Evolutionary conservation across 2,329 filamentous ascomycete genomes (phyloP).

Genomic region (Huntiella moniliformis): DNA sequence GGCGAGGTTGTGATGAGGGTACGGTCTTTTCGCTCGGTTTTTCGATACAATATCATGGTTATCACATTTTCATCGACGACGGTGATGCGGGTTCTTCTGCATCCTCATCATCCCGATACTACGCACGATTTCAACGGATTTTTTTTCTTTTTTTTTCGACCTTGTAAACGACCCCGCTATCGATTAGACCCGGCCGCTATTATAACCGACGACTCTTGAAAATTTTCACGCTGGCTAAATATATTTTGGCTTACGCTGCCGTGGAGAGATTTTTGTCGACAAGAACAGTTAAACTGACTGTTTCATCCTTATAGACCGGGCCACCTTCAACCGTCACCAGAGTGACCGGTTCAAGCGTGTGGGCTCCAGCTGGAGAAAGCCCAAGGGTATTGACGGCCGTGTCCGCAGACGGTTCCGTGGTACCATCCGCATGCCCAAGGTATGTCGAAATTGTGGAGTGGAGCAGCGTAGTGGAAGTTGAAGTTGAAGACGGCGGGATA

Average conservation of each 20-base stretch:
- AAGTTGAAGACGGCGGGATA: neutral
- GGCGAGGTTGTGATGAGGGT: too few relatives aligned
- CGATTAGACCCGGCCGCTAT: too few relatives aligned
- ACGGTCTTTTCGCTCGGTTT: too few relatives aligned
- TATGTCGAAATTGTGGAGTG: conserved; percentile 33
- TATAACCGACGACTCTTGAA: too few relatives aligned
- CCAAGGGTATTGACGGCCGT: conserved; percentile 99
- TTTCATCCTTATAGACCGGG: conserved; percentile 47
- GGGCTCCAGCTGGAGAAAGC: conserved; percentile 87
- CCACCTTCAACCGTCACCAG: conserved; percentile 95
- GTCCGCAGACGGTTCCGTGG: conserved; percentile 96
- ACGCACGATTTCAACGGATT: neutral
- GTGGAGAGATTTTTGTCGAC: too few relatives aligned
- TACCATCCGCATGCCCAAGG: conserved; percentile 91
- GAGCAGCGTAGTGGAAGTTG: neutral
- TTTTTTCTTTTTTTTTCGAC: too few relatives aligned
- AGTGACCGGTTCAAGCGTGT: conserved; percentile 92
- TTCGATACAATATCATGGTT: too few relatives aligned
- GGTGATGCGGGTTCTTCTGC: too few relatives aligned
- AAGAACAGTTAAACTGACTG: conserved; percentile 11
- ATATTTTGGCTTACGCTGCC: too few relatives aligned
- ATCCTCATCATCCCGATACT: neutral
- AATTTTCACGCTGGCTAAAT: too few relatives aligned
- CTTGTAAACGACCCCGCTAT: too few relatives aligned
- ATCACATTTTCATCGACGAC: too few relatives aligned